Conservation (phyloP, 257 asterid genomes). For the Vinca minor region DNA sequence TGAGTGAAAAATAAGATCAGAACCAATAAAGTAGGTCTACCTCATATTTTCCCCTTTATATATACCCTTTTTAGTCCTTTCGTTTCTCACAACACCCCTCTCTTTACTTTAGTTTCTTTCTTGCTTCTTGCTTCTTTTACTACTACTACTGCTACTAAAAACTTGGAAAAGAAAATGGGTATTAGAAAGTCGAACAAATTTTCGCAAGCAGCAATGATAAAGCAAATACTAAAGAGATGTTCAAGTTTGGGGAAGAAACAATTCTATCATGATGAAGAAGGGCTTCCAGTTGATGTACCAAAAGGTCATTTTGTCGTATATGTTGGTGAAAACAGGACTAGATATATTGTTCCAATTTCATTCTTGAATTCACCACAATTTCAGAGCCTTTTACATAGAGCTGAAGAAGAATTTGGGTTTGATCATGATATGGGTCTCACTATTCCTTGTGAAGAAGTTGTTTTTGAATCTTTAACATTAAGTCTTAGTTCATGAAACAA, state of each 20-base stretch:
- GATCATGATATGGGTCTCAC: slow-evolving; percentile 36
- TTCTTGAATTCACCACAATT: slow-evolving; percentile 24
- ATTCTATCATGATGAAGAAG: slow-evolving; percentile 30
- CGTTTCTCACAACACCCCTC: slow-evolving; percentile 18
- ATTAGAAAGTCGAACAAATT: slow-evolving; percentile 31
- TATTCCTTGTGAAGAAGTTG: slow-evolving; percentile 28
- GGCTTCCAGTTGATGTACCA: slow-evolving; percentile 29
- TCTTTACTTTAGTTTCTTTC: slow-evolving; percentile 1
- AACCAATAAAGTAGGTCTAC: too few species aligned
- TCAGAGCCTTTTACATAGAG: slow-evolving; percentile 24
- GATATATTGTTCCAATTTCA: slow-evolving; percentile 32
- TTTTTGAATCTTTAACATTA: slow-evolving; percentile 25
- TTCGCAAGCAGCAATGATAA: slow-evolving; percentile 34
- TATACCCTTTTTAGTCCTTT: slow-evolving; percentile 17
- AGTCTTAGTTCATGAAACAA: slow-evolving; percentile 14
- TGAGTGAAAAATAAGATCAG: too few species aligned
- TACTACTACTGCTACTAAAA: too few species aligned
- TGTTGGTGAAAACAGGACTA: slow-evolving; percentile 28
- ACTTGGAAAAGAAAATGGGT: too few species aligned
- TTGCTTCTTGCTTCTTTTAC: neutral
- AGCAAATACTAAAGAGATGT: slow-evolving; percentile 38
- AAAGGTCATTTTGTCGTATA: slow-evolving; percentile 33
- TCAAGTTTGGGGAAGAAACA: slow-evolving; percentile 42
- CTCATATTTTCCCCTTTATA: slow-evolving; percentile 7
- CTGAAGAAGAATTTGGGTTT: slow-evolving; percentile 36